These are phyloP conservation scores for Auricularia sp. DNA, from an alignment of 768 basidiomycete species.

Conservation along the genomic window DNA sequence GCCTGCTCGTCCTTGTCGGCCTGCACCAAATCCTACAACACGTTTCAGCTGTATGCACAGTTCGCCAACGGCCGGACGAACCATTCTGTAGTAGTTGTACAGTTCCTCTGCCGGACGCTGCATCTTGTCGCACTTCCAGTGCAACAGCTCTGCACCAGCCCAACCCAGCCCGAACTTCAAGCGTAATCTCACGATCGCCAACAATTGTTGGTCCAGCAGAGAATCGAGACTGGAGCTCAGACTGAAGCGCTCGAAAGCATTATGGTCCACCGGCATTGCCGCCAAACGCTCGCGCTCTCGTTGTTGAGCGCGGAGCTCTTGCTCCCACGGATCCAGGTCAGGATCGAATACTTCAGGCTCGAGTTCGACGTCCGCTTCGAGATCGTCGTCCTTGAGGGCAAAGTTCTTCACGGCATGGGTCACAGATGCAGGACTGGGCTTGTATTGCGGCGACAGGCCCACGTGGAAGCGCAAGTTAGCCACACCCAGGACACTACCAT, in stretches of 20 bases:
- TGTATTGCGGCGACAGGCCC: conserved; percentile 50
- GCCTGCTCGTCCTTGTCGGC: conserved; percentile 38
- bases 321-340: conserved; percentile 24
- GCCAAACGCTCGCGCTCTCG: conserved; percentile 1
- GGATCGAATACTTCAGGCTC: conserved; percentile 20
- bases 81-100: conserved; percentile 15
- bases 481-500: conserved; percentile 31
- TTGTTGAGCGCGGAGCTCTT: conserved; percentile 26
- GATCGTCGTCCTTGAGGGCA: conserved; percentile 26
- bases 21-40: conserved; percentile 14
- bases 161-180: conserved; percentile 48
- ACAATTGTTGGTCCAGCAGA: conserved; percentile 46
- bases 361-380: conserved; percentile 11
- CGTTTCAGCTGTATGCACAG: not conserved
- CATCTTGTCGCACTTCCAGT: conserved; percentile 33
- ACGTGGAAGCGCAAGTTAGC: conserved; percentile 44
- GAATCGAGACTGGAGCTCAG: conserved; percentile 55
- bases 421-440: conserved; percentile 44
- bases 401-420: conserved; percentile 40
- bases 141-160: conserved; percentile 56
- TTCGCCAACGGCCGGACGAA: not conserved
- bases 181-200: conserved; percentile 44
- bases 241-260: conserved; percentile 47
- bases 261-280: conserved; percentile 4
- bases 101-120: conserved; percentile 35